Conservation (phyloP, 768 basidiomycete genomes). For the Lactifluus volemus region DNA sequence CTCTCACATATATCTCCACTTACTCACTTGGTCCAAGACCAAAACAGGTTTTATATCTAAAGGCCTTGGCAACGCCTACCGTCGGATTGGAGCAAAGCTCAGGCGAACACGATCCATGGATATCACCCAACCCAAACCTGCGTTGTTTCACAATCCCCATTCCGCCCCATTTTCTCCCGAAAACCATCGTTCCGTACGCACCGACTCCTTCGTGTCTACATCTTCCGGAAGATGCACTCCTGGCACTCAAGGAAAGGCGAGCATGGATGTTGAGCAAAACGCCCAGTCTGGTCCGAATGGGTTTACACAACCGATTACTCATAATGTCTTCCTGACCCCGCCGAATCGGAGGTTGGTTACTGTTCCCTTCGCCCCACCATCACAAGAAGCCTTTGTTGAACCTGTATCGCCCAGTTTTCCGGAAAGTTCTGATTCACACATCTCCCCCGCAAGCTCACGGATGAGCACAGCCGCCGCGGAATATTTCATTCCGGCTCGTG, state of each 20-base stretch:
- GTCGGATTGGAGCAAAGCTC: conserved; percentile 9
- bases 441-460: neutral
- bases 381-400: neutral
- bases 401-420: neutral
- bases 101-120: conserved; percentile 6
- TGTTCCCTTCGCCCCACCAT: neutral
- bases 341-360: neutral
- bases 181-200: neutral
- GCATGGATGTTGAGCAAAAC: conserved; percentile 3
- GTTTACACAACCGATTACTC: neutral
- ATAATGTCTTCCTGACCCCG: neutral
- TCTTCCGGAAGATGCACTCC: conserved; percentile 11
- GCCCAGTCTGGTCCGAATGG: neutral
- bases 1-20: neutral
- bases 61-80: conserved; percentile 7
- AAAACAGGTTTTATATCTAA: conserved; percentile 4
- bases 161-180: neutral
- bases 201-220: conserved; percentile 1
- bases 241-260: conserved; percentile 9
- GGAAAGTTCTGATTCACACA: neutral
- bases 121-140: neutral
- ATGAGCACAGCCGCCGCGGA: neutral
- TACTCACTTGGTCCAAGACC: conserved; percentile 2
- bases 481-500: neutral
- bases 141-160: neutral